These are phyloP conservation scores for Dipteronia dyeriana DNA, from an alignment of 345 rosid species.

Conservation along the genomic window DNA sequence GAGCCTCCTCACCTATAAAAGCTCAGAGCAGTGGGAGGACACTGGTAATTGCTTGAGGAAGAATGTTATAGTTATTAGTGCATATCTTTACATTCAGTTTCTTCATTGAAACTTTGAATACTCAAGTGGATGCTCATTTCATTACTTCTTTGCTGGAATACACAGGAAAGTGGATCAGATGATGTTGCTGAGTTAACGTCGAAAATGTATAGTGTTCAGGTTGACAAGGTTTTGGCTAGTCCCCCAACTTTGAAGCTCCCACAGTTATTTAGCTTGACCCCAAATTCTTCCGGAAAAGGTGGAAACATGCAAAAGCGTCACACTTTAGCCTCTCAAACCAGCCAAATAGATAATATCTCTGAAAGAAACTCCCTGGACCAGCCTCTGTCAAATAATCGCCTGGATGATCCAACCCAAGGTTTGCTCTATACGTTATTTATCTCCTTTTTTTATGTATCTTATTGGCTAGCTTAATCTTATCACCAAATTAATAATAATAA, in stretches of 20 bases:
- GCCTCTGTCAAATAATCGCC: slow-evolving; percentile 45
- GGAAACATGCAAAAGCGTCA: slow-evolving; percentile 79
- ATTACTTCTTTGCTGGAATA: slow-evolving; percentile 8
- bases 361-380: slow-evolving; percentile 61
- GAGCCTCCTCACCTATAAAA: slow-evolving; percentile 60
- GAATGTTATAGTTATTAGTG: slow-evolving; percentile 9
- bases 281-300: slow-evolving; percentile 85
- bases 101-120: neutral
- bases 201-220: slow-evolving; percentile 68
- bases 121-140: neutral
- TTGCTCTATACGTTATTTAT: slow-evolving; percentile 24
- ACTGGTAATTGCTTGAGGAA: slow-evolving; percentile 44
- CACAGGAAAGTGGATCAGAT: slow-evolving; percentile 74
- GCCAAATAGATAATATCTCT: slow-evolving; percentile 58
- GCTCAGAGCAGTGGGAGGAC: slow-evolving; percentile 79
- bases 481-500: neutral
- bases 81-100: slow-evolving; percentile 11
- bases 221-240: slow-evolving; percentile 74
- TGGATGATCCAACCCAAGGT: slow-evolving; percentile 68
- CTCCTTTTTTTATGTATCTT: neutral
- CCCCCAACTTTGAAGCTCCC: slow-evolving; percentile 87
- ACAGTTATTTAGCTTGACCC: slow-evolving; percentile 85
- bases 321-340: slow-evolving; percentile 50
- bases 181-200: slow-evolving; percentile 74
- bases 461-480: slow-evolving; percentile 5